Base-by-base conservation (phyloP, 371 early-diverging fungal species). In the Entomophthora muscae region DNA sequence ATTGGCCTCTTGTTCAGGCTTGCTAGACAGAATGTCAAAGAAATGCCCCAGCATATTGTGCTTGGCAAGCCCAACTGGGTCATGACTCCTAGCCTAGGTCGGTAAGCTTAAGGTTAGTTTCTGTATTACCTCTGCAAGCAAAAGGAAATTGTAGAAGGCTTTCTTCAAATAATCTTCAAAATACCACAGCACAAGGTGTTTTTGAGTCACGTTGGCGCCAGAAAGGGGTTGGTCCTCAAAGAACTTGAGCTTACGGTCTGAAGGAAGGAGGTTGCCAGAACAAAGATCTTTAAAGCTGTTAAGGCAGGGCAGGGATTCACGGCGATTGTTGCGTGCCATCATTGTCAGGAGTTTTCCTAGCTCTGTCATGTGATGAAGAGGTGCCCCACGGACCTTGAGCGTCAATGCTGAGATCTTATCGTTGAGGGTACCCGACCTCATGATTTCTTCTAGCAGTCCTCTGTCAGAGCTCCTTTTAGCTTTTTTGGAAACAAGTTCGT, bases 1-100 rank as follows among this genome's bases (percentile, higher is more conserved):
- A 66, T 93, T 95, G 61, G 88, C 86, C 68, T 97, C 98, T 74
- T 95, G 93, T 73, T 97, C 98, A 5, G 96, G 92, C 70, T 93
- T 94, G 27, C 81, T 73, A 52, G 76, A 72, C 63, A 95, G 74
- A 42, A 97, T 75, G 66, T 88, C 87, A 60, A 78, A 73, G 56
- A 93, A 79, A 72, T 79, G 82, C 7, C 72, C 70, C 1, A 95
- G 73, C 76, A 84, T 83, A 67, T 81, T 85, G 68, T 82, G 81
- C 63, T 89, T 85, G 28, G 93, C 84, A 66, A 89, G 83, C 54
- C 79, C 74, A 24, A 95, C 72, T 5, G 89, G 82, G 71, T 97
- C 98, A 69, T 89, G 86, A 0, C 30, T 32, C 23, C 17, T 23
- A 10, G 32, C 13, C 33, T 27, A 57, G 52, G 52, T 22, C 23